phyloP scores from a whole-genome alignment of 2,329 filamentous ascomycete species.

The Remersonia thermophila region DNA sequence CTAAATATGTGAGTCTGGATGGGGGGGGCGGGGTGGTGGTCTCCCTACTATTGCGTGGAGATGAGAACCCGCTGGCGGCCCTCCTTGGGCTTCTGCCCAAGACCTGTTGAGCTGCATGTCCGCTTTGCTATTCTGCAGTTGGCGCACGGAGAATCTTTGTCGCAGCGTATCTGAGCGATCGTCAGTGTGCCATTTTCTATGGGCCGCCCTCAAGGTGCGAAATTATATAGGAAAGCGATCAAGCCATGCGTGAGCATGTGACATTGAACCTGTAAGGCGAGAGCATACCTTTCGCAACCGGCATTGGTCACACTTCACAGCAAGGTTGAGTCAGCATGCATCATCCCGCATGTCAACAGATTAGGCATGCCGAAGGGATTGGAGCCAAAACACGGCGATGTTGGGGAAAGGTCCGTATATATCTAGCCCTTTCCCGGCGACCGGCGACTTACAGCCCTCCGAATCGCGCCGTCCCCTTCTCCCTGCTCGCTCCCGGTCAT shows the following conservation, averaged over 20 bases:
- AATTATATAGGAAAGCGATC: not conserved
- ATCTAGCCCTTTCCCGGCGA: too few relatives aligned
- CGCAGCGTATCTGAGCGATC: constrained; percentile 39
- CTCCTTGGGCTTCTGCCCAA: constrained; percentile 42
- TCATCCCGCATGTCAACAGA: too few relatives aligned
- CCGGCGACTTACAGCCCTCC: too few relatives aligned
- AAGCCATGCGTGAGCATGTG: not conserved
- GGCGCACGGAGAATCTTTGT: constrained; percentile 45
- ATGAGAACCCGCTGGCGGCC: constrained; percentile 44
- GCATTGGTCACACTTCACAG: constrained; percentile 31
- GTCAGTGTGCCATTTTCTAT: constrained; percentile 1
- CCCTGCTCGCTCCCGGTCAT: too few relatives aligned
- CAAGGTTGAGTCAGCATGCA: constrained; percentile 9
- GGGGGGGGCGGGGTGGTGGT: constrained; percentile 5
- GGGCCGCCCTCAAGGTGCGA: not conserved
- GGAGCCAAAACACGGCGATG: too few relatives aligned
- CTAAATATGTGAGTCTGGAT: too few relatives aligned
- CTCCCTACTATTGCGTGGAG: constrained; percentile 45
- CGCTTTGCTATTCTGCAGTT: constrained; percentile 44
- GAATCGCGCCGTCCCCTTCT: too few relatives aligned
- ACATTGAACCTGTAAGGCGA: not conserved
- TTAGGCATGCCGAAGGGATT: too few relatives aligned
- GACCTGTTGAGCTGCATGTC: constrained; percentile 41
- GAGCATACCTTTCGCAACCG: constrained; percentile 17
- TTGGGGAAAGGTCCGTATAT: too few relatives aligned